Evolutionary conservation across 23 red algal genomes (phyloP), one percentile per base, ranked within the genome.

Genomic region (Gracilaria domingensis): DNA sequence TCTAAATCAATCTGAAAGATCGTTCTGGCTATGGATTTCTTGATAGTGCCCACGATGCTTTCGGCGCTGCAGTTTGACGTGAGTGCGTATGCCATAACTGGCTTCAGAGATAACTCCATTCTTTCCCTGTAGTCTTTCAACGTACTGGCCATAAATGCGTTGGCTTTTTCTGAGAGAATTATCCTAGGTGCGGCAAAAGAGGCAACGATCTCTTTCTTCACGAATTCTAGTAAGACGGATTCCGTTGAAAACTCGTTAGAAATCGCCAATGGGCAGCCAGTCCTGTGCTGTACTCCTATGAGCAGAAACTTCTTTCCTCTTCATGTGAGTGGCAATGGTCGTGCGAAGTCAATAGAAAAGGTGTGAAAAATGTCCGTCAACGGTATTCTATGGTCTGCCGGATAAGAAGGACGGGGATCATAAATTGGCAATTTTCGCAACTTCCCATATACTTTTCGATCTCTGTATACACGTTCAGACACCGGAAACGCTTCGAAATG

Each of bases 41-140:
- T 85, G 55, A 85, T 66, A 0, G 82, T 85, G 0, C n/a, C 82
- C 24, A 36, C 82, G 55, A 85, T 67, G 25, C 62, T 37, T 59
- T 85, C 32, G n/a, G 82, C 54, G n/a, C 59, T 18, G 21, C 57
- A 53, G 39, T 85, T 71, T 18, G 57, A 85, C 57, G 66, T 85
- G 28, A 56, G 57, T 14, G 60, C 59, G 82, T 71, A 85, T 18
- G 57, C 82, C 36, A 85, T 20, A n/a, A 69, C 54, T 25, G 55
- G 25, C 34, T 67, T 85, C 82, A 53, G 66, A n/a, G 6, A 0
- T 40, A 85, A 33, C 18, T 39, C 62, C 6, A 66, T 24, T 12
- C 39, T 23, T 34, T 65, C 54, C 54, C 66, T 85, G 59, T 30
- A 85, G 53, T 66, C 24, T 0, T 40, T 44, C 26, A 65, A 21